Conservation (phyloP, 768 basidiomycete genomes). For the Boletus barrowsii region DNA sequence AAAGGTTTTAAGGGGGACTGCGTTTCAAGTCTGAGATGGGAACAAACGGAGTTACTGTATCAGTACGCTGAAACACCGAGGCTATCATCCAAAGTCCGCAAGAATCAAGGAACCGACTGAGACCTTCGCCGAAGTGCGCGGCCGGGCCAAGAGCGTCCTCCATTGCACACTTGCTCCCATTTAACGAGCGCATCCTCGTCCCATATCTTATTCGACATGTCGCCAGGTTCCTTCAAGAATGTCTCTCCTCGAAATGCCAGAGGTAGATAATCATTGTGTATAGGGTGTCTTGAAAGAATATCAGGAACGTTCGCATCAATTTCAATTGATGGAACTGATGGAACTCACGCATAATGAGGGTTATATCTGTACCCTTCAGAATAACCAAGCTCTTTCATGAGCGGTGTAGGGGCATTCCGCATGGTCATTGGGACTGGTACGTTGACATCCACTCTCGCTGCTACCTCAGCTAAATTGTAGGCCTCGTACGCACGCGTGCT, state of each 20-base stretch:
- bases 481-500: constrained; percentile 77
- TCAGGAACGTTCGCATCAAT: neutral
- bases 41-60: too few relatives aligned
- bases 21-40: too few relatives aligned
- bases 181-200: constrained; percentile 53
- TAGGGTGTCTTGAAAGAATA: constrained; percentile 50
- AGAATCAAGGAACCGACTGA: neutral
- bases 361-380: constrained; percentile 64
- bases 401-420: constrained; percentile 71
- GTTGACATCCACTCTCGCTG: constrained; percentile 50
- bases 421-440: constrained; percentile 67
- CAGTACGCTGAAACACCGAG: neutral
- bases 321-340: constrained; percentile 13
- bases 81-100: neutral
- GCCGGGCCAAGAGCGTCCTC: constrained; percentile 48
- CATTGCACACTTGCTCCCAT: constrained; percentile 57
- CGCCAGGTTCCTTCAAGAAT: constrained; percentile 45
- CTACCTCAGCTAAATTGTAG: constrained; percentile 65
- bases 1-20: too few relatives aligned
- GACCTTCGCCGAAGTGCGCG: constrained; percentile 14
- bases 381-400: constrained; percentile 71
- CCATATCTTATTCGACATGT: constrained; percentile 49
- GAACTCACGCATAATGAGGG: constrained; percentile 51
- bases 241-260: constrained; percentile 38
- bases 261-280: constrained; percentile 62